Evolutionary conservation across 177 flowering plant genomes (phyloP).

Genomic region (Telopea speciosissima): DNA sequence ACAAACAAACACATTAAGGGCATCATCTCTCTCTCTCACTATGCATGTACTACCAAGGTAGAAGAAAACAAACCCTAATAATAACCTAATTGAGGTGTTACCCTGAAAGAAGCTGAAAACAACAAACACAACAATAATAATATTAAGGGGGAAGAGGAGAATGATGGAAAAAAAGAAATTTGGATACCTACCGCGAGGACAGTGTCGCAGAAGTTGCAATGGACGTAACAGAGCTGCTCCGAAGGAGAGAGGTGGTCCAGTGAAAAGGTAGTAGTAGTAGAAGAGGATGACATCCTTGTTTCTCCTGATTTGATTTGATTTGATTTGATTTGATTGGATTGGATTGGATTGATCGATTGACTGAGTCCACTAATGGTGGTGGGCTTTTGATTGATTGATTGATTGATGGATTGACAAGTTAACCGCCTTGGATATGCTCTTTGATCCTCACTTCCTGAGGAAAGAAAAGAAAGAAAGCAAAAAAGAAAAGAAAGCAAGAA

Average conservation of each 20-base stretch:
- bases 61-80: slow-evolving; percentile 2
- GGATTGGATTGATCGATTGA: slow-evolving; percentile 33
- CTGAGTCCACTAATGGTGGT: too few relatives aligned
- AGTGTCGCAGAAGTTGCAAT: slow-evolving; percentile 89
- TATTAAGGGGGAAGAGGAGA: not conserved
- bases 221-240: slow-evolving; percentile 98
- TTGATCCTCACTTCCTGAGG: slow-evolving; percentile 14
- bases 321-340: slow-evolving; percentile 39
- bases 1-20: too few relatives aligned
- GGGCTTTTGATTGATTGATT: slow-evolving; percentile 27
- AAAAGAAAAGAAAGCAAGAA: slow-evolving; percentile 3
- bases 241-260: slow-evolving; percentile 76
- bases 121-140: too few relatives aligned
- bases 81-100: not conserved
- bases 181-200: slow-evolving; percentile 86
- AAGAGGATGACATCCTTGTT: slow-evolving; percentile 59
- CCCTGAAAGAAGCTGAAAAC: not conserved
- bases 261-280: slow-evolving; percentile 65
- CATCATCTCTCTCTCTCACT: too few relatives aligned
- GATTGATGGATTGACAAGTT: slow-evolving; percentile 32
- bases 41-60: too few relatives aligned
- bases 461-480: slow-evolving; percentile 13
- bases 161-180: not conserved
- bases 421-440: slow-evolving; percentile 46
- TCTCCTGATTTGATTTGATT: slow-evolving; percentile 38